Conservation (phyloP, 805 yeast species). For the Cyberlindnera euphorbiiphila region DNA sequence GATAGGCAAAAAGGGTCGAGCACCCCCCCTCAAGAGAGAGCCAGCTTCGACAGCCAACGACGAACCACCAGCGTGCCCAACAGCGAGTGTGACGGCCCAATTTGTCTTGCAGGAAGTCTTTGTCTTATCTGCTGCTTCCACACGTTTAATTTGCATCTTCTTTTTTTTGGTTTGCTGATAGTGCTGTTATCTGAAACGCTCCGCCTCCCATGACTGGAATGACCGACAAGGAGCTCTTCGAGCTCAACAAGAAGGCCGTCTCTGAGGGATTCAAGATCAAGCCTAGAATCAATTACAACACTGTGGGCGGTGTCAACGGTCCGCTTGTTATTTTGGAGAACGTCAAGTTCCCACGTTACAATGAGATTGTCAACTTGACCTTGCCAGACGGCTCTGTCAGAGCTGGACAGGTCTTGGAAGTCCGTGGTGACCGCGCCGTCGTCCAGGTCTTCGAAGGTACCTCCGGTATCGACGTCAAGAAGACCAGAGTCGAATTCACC, state of each 20-base stretch:
- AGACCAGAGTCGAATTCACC: conserved; percentile 95
- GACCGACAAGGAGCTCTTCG: conserved; percentile 44
- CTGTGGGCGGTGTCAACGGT: conserved; percentile 98
- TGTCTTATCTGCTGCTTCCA: no score
- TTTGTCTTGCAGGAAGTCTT: no score
- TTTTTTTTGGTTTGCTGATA: no score
- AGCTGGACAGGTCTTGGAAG: conserved; percentile 98
- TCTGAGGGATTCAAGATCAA: conserved; percentile 87
- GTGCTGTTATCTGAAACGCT: no score
- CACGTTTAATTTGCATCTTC: not conserved
- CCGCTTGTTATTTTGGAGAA: conserved; percentile 90
- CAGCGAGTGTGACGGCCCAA: no score
- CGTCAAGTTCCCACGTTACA: conserved; percentile 84
- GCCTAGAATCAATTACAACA: conserved; percentile 90
- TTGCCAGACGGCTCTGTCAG: conserved; percentile 92
- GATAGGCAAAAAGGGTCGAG: no score
- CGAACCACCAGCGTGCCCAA: no score
- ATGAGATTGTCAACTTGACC: conserved; percentile 95
- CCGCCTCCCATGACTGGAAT: conserved; percentile 17
- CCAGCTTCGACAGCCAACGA: no score
- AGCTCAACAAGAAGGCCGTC: conserved; percentile 86
- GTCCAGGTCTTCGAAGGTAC: conserved; percentile 99
- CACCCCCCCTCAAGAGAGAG: no score
- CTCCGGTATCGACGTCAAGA: conserved; percentile 96
- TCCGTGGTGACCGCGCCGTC: conserved; percentile 93